Conservation (phyloP, 139 green algal species). For the Auxenochlorella pyrenoidosa region DNA sequence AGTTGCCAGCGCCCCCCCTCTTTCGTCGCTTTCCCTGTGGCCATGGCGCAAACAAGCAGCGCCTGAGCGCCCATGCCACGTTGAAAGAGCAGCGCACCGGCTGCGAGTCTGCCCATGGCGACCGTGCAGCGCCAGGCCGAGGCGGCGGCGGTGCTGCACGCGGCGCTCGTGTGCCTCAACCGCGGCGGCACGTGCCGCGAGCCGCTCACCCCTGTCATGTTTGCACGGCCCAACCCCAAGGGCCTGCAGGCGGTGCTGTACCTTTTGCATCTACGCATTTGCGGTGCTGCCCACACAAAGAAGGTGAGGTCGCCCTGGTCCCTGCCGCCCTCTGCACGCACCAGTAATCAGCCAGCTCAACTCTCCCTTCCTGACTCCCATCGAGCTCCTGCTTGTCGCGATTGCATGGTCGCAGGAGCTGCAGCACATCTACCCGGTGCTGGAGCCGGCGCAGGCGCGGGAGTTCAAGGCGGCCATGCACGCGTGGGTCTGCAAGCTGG, state of each 20-base stretch:
- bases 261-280: constrained; percentile 25
- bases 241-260: constrained; percentile 19
- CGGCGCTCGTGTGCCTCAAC: constrained; percentile 12
- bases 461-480: constrained; percentile 35
- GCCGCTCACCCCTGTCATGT: background rate
- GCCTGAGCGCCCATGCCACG: background rate
- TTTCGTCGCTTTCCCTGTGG: background rate
- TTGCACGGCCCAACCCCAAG: constrained; percentile 26
- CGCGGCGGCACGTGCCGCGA: constrained; percentile 7
- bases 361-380: no score
- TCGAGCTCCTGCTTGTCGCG: background rate
- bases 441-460: constrained; percentile 22
- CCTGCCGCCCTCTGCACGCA: background rate
- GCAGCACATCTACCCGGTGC: constrained; percentile 25
- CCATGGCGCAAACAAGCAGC: background rate
- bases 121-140: background rate
- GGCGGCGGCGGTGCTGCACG: constrained; percentile 5
- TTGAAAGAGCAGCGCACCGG: no score
- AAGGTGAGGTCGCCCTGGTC: background rate
- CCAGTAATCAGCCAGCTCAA: no score
- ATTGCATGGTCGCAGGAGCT: background rate
- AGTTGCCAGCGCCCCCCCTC: no score
- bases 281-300: constrained; percentile 11
- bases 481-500: constrained; percentile 14
- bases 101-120: no score